These are phyloP conservation scores for Azolla pinnata DNA, from an alignment of 75 land plant genomes.

Conservation along the genomic window DNA sequence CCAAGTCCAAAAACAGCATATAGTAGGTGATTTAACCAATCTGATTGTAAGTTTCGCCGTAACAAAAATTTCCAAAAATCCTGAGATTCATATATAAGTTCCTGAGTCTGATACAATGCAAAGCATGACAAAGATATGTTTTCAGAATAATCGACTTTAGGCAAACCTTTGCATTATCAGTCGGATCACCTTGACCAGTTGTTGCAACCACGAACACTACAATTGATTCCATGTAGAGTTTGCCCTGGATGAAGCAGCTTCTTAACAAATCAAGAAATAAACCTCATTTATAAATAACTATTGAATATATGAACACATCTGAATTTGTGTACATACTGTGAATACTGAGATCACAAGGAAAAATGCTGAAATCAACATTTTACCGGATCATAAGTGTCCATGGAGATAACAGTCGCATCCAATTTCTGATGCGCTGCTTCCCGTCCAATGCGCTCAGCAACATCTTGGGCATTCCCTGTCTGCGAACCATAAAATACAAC, in stretches of 20 bases:
- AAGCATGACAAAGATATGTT: background rate
- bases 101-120: background rate
- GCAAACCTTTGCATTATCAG: conserved; percentile 82
- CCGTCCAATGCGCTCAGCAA: conserved; percentile 76
- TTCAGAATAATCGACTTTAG: background rate
- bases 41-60: conserved; percentile 41
- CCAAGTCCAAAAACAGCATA: conserved; percentile 95
- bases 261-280: too few species aligned
- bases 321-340: too few species aligned
- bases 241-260: conserved; percentile 32
- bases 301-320: too few species aligned
- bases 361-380: too few species aligned
- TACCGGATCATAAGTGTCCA: conserved; percentile 64
- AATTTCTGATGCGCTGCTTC: conserved; percentile 71
- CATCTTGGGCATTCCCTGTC: conserved; percentile 92
- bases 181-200: conserved; percentile 89
- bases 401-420: conserved; percentile 34
- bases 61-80: conserved; percentile 82
- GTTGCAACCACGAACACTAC: conserved; percentile 88
- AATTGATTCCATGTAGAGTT: conserved; percentile 30
- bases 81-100: conserved; percentile 19
- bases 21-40: conserved; percentile 52
- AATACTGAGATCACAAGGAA: too few species aligned
- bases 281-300: too few species aligned
- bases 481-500: conserved; percentile 77